Percentiles rank a stretch among this genome's conserved stretches.
Conservation (phyloP, 176 grass and related monocot genomes). For the Tillandsia leiboldiana region DNA sequence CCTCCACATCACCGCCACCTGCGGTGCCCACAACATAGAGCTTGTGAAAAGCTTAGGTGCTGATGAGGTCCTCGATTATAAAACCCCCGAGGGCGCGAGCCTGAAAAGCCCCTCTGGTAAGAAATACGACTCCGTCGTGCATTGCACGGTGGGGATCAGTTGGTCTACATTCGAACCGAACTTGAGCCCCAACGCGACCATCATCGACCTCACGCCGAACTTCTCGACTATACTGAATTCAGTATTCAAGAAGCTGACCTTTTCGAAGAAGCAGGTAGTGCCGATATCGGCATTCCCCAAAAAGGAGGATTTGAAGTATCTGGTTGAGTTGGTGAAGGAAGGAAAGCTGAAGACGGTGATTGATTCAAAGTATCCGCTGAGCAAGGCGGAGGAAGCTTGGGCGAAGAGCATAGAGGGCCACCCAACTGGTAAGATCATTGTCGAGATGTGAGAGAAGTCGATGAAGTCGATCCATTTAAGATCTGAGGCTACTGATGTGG, state of each 20-base stretch:
- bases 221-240: background rate
- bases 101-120: slow-evolving; percentile 8
- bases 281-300: background rate
- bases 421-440: background rate
- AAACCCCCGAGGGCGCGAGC: background rate
- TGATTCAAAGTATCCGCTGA: background rate
- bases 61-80: slow-evolving; percentile 6
- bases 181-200: background rate
- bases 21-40: background rate
- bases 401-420: slow-evolving; percentile 12
- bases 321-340: slow-evolving; percentile 16
- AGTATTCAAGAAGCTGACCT: background rate
- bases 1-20: slow-evolving; percentile 2
- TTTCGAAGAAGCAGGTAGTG: slow-evolving; percentile 10
- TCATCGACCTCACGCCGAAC: background rate
- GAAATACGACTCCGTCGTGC: slow-evolving; percentile 5
- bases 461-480: background rate
- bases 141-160: background rate
- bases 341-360: slow-evolving; percentile 5
- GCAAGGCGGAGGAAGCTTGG: slow-evolving; percentile 5
- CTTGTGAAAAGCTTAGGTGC: slow-evolving; percentile 9
- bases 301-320: background rate
- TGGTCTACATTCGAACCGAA: slow-evolving; percentile 15
- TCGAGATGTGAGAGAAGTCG: too few species aligned
- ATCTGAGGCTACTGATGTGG: too few species aligned